A percentile compares a stretch with the other conserved stretches of the same genome.
These are phyloP conservation scores for Cenchrus purpureus DNA, from an alignment of 176 grass and related monocot species.

Conservation along the genomic window DNA sequence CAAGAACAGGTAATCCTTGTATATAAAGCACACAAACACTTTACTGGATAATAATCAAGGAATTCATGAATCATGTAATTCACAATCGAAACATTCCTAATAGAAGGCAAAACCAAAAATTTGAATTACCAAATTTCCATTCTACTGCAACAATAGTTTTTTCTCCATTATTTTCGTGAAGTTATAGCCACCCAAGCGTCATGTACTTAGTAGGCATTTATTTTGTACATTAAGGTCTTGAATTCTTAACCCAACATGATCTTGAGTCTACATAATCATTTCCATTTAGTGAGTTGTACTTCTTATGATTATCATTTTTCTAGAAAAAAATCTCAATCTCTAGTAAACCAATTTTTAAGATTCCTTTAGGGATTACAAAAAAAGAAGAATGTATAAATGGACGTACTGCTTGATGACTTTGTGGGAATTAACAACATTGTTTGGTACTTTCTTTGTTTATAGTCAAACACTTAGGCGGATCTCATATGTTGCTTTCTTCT, in stretches of 20 bases:
- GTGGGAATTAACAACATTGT: background rate
- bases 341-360: background rate
- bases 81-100: background rate
- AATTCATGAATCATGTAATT: background rate
- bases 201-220: background rate
- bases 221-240: background rate
- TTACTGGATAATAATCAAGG: background rate
- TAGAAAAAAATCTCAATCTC: background rate
- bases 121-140: too few relatives aligned
- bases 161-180: background rate
- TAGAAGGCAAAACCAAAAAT: too few relatives aligned
- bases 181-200: background rate
- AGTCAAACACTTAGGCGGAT: conserved; percentile 65
- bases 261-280: background rate
- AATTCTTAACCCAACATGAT: background rate
- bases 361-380: background rate
- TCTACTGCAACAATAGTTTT: background rate
- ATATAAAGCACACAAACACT: background rate
- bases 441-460: conserved; percentile 28
- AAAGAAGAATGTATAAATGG: background rate
- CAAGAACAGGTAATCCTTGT: conserved; percentile 47
- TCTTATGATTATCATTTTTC: background rate
- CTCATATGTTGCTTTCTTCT: conserved; percentile 79
- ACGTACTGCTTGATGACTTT: background rate
- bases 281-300: background rate